Conservation (phyloP, 2,329 filamentous ascomycete genomes). For the Aschersonia sp. region DNA sequence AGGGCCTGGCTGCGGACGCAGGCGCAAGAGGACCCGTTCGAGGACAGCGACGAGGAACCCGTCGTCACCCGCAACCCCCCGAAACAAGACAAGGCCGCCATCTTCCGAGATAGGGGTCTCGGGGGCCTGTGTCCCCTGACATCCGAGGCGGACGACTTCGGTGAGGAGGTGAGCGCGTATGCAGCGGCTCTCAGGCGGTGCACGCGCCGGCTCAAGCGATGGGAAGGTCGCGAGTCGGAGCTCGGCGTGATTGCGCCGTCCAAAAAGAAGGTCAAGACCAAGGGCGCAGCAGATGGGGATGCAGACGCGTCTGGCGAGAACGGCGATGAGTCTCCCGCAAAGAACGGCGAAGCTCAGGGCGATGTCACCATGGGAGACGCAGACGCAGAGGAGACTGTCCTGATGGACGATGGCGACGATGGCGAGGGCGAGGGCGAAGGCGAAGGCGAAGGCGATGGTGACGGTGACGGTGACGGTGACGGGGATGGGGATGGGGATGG, state of each 20-base stretch:
- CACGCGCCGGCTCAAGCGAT: constrained; percentile 52
- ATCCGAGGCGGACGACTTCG: constrained; percentile 57
- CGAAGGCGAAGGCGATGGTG: too few species aligned
- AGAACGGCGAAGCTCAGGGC: constrained; percentile 23
- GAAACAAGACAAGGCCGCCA: constrained; percentile 11
- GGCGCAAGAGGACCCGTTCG: constrained; percentile 37
- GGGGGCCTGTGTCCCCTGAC: constrained; percentile 50
- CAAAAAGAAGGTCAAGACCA: constrained; percentile 21
- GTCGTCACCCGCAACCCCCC: constrained; percentile 17
- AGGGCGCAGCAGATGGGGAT: constrained; percentile 8
- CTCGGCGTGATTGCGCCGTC: constrained; percentile 31
- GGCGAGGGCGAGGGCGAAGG: too few species aligned
- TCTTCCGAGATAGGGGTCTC: constrained; percentile 42
- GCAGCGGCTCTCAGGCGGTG: constrained; percentile 51
- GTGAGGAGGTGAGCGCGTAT: constrained; percentile 57
- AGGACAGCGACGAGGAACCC: constrained; percentile 49
- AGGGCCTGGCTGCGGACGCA: constrained; percentile 52
- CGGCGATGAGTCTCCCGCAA: constrained; percentile 1
- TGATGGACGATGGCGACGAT: constrained; percentile 24
- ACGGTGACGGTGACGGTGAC: too few species aligned
- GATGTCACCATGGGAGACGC: constrained; percentile 37
- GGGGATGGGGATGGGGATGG: too few species aligned
- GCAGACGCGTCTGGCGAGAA: constrained; percentile 2
- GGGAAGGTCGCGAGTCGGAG: constrained; percentile 36
- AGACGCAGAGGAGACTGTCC: constrained; percentile 30